These are phyloP conservation scores for Pythium apleroticum DNA, from an alignment of 352 stramenopile species.

Conservation along the genomic window DNA sequence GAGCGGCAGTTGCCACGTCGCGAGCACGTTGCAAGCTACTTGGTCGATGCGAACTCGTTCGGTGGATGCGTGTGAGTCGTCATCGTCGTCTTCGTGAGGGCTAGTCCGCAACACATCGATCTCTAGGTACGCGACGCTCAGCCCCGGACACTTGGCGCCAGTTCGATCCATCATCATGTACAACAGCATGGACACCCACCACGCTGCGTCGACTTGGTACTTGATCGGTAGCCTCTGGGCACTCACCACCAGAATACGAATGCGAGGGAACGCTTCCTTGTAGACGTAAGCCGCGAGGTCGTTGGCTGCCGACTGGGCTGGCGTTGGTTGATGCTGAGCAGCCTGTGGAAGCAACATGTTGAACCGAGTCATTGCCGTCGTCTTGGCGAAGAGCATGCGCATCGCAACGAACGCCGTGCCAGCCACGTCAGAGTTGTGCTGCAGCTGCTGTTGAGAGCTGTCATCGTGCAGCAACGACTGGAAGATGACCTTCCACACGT, in stretches of 20 bases:
- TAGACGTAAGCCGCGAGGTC: conserved; percentile 65
- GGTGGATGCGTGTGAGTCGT: conserved; percentile 40
- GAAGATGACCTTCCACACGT: conserved; percentile 84
- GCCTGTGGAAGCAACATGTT: conserved; percentile 33
- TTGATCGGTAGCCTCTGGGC: conserved; percentile 56
- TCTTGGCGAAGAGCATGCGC: conserved; percentile 57
- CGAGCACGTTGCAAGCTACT: conserved; percentile 46
- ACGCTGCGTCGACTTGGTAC: conserved; percentile 54
- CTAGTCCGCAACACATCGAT: conserved; percentile 46
- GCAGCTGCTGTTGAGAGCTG: conserved; percentile 10
- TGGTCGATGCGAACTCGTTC: conserved; percentile 60
- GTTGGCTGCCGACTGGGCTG: conserved; percentile 52
- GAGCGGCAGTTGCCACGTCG: conserved; percentile 56
- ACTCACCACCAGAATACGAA: conserved; percentile 42
- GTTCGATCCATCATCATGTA: conserved; percentile 84
- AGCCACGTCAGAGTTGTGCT: conserved; percentile 24
- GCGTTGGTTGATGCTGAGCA: background rate
- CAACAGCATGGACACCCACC: conserved; percentile 75
- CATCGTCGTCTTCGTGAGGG: conserved; percentile 37
- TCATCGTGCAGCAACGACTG: conserved; percentile 44
- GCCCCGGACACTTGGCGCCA: conserved; percentile 54
- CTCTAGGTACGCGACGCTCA: conserved; percentile 69
- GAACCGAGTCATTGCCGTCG: conserved; percentile 35
- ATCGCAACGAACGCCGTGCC: conserved; percentile 60
- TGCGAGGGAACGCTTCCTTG: conserved; percentile 62